Evolutionary conservation across 257 asterid genomes (phyloP), one percentile per base, ranked within the genome.

Genomic region (Penstemon davidsonii): DNA sequence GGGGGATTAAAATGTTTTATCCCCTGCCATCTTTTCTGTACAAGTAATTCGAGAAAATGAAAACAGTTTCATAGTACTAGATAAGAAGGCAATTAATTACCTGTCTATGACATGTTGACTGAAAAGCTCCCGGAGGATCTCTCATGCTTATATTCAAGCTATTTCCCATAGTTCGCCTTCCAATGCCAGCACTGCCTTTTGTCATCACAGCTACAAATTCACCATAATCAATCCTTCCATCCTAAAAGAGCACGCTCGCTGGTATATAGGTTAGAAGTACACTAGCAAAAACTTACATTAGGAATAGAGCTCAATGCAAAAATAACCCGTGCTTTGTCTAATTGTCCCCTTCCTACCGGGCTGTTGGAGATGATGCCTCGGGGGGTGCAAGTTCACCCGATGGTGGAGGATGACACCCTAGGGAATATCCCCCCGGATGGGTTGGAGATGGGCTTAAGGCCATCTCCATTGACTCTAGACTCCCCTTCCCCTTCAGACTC

Each of bases 151-250:
- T 79, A 59, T 84, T 84, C 74, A 84, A 52, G 86, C 86, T 81
- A 79, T 84, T 84, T 51, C 85, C 70, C 89, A 84, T 84, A 45
- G 89, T 84, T 74, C 89, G 84, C 76, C 89, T 81, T 38, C 89
- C 89, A 44, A 84, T 73, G 38, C 85, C 83, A 51, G 74, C 82
- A 72, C 81, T 84, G 62, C 89, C 89, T 70, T 84, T 84, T 19
- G 86, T 82, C 89, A 84, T 84, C 89, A 84, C 81, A 67, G 89
- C 89, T 50, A 81, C 86, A 50, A 84, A 84, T 69, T 84, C 89
- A 58, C 89, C 89, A 41, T 84, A 84, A 67, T 84, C 89, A 47
- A 84, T 84, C 58, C 87, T 68, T 63, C 89, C 89, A 77, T 84
- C 89, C 89, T 84, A 39, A 4, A 68, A 67, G 41, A 69, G 64